Evolutionary conservation across 192 early-diverging fungal genomes (phyloP), one percentile per base, ranked within the genome.

Genomic region (Neocallimastix lanati): DNA sequence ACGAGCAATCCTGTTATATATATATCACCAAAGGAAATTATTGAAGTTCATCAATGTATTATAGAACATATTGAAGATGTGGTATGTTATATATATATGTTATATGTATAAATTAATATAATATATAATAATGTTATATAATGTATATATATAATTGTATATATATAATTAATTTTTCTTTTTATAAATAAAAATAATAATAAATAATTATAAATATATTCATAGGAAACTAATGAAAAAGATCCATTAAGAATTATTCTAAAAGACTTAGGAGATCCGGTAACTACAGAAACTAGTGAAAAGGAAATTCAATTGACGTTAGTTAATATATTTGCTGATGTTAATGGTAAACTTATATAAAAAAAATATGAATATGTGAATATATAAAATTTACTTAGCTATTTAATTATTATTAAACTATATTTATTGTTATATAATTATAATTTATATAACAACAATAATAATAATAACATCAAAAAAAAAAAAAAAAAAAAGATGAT

Each of bases 21-120:
- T 82, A 96, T 99, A 79, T 92, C 93, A 6, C 93, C 96, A 14
- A 86, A 90, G 77, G 97, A 98, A 86, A 92, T 99, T 78, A 95
- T 93, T 81, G 90, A 93, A 28, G 92, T 97, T 80, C 98, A 99
- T 83, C 87, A 88, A 78, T 90, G 92, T 78, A 81, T 99, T 11
- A 83, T 91, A 30, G 89, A 96, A 38, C 92, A 94, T 82, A 84
- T 98, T 28, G 91, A 94, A 35, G 88, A 90, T 33, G 84, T 99
- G 28, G 86, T 84, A 78, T 33, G 79, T 78, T 67, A 21, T 80
- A 33, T 33, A 11, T 33, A 11, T 6, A 33, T 33, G 3, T 33
- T 33, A 33, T 33, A 33, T n/a, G n/a, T n/a, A n/a, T n/a, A n/a
- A n/a, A n/a, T n/a, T n/a, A n/a, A n/a, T n/a, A n/a, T n/a, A n/a